Percentiles rank a stretch among this genome's conserved stretches.
Conservation (phyloP, 345 rosid species). For the Dipteronia dyeriana region DNA sequence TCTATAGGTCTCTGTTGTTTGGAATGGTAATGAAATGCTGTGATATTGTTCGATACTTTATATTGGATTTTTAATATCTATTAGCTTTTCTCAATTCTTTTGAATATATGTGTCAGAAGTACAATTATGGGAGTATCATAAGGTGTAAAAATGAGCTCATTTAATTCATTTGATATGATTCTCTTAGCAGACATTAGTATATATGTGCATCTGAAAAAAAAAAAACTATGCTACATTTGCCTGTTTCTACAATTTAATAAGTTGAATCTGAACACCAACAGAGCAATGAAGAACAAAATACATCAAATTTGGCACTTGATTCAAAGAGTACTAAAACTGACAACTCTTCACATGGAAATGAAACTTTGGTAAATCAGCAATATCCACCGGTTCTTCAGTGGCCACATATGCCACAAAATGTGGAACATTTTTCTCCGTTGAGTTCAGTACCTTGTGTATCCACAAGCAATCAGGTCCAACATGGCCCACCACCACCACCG, state of each 20-base stretch:
- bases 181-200: not conserved
- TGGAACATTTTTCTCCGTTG: slow-evolving; percentile 25
- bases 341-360: slow-evolving; percentile 24
- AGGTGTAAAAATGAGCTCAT: not conserved
- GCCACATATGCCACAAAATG: slow-evolving; percentile 23
- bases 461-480: slow-evolving; percentile 16
- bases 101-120: not conserved
- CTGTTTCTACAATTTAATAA: slow-evolving; percentile 5
- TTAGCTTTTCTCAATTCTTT: not conserved
- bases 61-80: not conserved
- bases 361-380: slow-evolving; percentile 24
- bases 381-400: slow-evolving; percentile 29
- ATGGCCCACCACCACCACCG: slow-evolving; percentile 17
- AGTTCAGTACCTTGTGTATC: slow-evolving; percentile 20
- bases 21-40: not conserved
- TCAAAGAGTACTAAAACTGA: slow-evolving; percentile 21
- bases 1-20: not conserved
- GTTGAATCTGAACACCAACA: slow-evolving; percentile 22
- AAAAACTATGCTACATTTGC: not conserved
- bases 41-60: not conserved
- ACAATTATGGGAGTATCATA: not conserved
- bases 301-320: slow-evolving; percentile 12
- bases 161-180: not conserved
- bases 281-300: slow-evolving; percentile 31
- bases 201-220: no score